Evolutionary conservation across 2,329 filamentous ascomycete species (phyloP).

Genomic region (Ascochyta pisi): DNA sequence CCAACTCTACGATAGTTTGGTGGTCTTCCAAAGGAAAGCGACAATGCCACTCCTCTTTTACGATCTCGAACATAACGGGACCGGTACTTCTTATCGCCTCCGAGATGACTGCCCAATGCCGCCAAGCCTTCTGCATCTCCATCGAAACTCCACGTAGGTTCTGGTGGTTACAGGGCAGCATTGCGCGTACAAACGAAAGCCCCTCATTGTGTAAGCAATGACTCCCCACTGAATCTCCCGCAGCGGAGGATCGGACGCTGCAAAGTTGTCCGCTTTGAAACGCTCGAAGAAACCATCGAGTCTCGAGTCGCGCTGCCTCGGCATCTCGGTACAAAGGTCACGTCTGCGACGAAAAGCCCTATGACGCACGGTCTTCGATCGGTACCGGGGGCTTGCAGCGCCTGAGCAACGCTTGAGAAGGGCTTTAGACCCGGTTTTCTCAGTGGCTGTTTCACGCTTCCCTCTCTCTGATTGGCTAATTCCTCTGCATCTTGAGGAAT

Average conservation of each 20-base stretch:
- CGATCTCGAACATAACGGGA: neutral
- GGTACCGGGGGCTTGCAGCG: conserved; percentile 5
- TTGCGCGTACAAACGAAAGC: neutral
- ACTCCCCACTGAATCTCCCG: neutral
- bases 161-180: neutral
- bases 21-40: neutral
- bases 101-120: neutral
- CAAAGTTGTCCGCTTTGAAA: conserved; percentile 1
- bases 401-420: conserved; percentile 11
- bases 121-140: conserved; percentile 1
- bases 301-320: conserved; percentile 9
- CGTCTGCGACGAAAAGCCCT: conserved; percentile 7
- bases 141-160: conserved; percentile 1
- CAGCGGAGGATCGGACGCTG: conserved; percentile 8
- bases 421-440: conserved; percentile 10
- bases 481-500: neutral
- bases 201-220: conserved; percentile 2
- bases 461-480: conserved; percentile 3
- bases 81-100: conserved; percentile 3
- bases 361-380: conserved; percentile 9
- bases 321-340: conserved; percentile 11
- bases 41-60: neutral
- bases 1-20: neutral
- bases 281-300: neutral
- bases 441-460: conserved; percentile 3